Conservation (phyloP, 306 rosid species). For the Vigna hirtella region DNA sequence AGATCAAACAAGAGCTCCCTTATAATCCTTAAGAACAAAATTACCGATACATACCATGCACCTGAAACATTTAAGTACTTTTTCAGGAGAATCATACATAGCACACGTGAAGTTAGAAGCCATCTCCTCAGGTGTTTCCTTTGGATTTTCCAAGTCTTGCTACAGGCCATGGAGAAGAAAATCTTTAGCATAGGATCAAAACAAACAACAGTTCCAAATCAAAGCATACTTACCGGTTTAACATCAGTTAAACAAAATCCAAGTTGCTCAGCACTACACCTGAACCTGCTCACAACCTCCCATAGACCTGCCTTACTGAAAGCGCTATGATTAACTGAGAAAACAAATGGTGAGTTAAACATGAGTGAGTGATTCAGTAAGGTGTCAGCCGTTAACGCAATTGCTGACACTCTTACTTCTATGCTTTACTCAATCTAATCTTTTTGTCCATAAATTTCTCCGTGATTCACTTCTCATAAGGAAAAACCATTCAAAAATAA, state of each 20-base stretch:
- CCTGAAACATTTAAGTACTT: slow-evolving; percentile 90
- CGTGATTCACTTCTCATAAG: too few species aligned
- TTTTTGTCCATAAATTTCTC: too few species aligned
- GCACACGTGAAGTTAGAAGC: slow-evolving; percentile 93
- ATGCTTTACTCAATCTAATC: too few species aligned
- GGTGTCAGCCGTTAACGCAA: too few species aligned
- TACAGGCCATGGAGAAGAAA: slow-evolving; percentile 41
- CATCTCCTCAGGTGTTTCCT: slow-evolving; percentile 97
- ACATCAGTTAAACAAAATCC: slow-evolving; percentile 85
- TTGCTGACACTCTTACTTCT: too few species aligned
- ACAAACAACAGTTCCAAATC: slow-evolving; percentile 43
- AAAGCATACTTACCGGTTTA: slow-evolving; percentile 62
- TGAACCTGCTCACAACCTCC: slow-evolving; percentile 96
- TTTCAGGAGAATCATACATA: slow-evolving; percentile 85
- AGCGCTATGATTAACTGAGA: slow-evolving; percentile 41
- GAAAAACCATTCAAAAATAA: too few species aligned
- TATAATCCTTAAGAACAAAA: slow-evolving; percentile 15
- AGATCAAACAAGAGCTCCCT: slow-evolving; percentile 25
- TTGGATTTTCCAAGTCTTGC: slow-evolving; percentile 96
- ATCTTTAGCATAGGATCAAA: slow-evolving; percentile 27
- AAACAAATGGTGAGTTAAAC: too few species aligned
- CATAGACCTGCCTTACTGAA: slow-evolving; percentile 92
- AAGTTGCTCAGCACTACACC: slow-evolving; percentile 94
- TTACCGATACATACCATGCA: slow-evolving; percentile 73
- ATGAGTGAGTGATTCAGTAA: too few species aligned